Evolutionary conservation across 164 flowering plant genomes (phyloP).

Genomic region (Magnolia officinalis): DNA sequence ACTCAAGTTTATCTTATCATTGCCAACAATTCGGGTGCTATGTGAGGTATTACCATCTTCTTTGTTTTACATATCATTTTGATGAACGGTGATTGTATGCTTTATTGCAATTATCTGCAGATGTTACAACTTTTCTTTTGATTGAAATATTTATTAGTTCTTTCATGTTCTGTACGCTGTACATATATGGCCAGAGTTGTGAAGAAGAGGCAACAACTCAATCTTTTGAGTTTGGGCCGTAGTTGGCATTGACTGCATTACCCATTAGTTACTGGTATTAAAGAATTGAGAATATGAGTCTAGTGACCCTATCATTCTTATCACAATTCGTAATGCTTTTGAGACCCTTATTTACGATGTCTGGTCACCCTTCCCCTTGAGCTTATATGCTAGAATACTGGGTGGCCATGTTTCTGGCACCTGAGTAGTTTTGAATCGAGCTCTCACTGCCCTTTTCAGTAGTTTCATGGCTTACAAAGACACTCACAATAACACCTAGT

Average conservation of each 20-base stretch:
- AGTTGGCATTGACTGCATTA: background rate
- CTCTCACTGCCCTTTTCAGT: too few relatives aligned
- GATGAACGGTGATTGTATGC: background rate
- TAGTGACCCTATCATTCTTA: background rate
- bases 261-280: background rate
- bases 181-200: background rate
- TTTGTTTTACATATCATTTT: background rate
- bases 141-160: background rate
- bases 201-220: background rate
- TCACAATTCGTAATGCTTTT: too few relatives aligned
- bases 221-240: background rate
- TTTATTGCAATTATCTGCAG: background rate
- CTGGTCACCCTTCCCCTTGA: too few relatives aligned
- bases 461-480: too few relatives aligned
- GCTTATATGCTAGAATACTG: too few relatives aligned
- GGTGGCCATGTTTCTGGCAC: too few relatives aligned
- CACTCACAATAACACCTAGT: too few relatives aligned
- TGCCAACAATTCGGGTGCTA: conserved; percentile 62
- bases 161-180: background rate
- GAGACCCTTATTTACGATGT: too few relatives aligned
- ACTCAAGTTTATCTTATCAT: conserved; percentile 52
- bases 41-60: conserved; percentile 46
- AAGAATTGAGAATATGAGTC: background rate
- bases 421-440: too few relatives aligned
- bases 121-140: background rate